phyloP scores from a whole-genome alignment of 306 rosid genomes.

The Castanospermum australe region DNA sequence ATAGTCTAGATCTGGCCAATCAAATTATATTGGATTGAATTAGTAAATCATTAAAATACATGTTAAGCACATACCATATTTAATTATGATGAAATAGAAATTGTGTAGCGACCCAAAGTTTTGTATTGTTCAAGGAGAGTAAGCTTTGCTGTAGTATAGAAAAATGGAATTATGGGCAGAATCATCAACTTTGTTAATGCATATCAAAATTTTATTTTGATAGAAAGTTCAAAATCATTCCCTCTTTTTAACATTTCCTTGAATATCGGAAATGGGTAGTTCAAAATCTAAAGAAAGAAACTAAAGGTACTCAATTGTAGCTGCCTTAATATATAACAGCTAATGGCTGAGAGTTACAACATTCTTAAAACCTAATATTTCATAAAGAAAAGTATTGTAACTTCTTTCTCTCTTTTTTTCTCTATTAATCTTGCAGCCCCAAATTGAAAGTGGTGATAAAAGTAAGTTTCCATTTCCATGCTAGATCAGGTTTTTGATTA shows the following conservation, averaged over 20 bases:
- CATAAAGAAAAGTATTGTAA: neutral
- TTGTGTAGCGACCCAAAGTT: neutral
- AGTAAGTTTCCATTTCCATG: slow-evolving; percentile 39
- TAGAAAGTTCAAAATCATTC: neutral
- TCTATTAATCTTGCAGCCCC: slow-evolving; percentile 49
- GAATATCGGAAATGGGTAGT: neutral
- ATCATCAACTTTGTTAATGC: neutral
- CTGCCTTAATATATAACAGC: neutral
- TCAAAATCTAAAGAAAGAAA: neutral
- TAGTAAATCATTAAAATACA: neutral
- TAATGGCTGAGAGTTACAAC: neutral
- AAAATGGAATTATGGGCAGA: neutral
- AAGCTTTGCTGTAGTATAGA: neutral
- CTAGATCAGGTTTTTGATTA: neutral
- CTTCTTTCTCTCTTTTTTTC: neutral
- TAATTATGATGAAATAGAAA: neutral
- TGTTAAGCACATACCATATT: neutral
- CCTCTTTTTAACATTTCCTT: neutral
- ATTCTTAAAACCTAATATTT: neutral
- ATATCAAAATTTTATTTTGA: neutral
- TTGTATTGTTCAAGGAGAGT: neutral
- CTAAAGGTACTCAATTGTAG: too few relatives aligned
- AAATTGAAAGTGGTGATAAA: slow-evolving; percentile 67
- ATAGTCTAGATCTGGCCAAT: neutral
- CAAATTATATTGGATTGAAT: neutral